phyloP scores from a whole-genome alignment of 2,329 filamentous ascomycete species.

The Xylaria sp. region DNA sequence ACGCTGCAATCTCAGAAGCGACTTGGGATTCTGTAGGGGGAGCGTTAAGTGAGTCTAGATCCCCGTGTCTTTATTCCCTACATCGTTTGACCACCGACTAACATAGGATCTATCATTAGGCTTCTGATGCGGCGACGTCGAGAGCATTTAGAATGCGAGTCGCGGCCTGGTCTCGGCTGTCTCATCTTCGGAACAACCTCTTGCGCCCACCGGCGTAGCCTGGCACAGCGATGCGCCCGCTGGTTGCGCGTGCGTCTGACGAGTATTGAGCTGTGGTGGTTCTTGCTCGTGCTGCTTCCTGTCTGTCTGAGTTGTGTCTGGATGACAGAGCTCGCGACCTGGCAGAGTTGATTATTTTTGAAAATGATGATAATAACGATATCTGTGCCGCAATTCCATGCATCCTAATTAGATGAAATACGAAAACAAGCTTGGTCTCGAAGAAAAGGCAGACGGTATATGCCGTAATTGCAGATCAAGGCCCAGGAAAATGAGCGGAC shows the following conservation, averaged over 20 bases:
- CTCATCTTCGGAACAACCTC: conserved; percentile 62
- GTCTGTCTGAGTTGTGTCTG: conserved; percentile 50
- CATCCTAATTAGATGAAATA: neutral
- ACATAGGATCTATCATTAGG: neutral
- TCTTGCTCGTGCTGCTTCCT: conserved; percentile 57
- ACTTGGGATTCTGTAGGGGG: conserved; percentile 69
- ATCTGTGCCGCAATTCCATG: neutral
- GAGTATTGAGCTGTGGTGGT: conserved; percentile 60
- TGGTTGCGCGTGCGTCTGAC: conserved; percentile 60
- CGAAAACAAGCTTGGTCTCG: neutral
- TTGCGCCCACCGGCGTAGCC: conserved; percentile 58
- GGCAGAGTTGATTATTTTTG: conserved; percentile 23
- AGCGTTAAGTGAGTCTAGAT: conserved; percentile 61
- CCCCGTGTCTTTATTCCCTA: neutral
- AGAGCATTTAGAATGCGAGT: conserved; percentile 71
- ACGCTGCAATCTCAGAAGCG: conserved; percentile 68
- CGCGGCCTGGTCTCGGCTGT: conserved; percentile 66
- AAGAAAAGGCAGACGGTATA: conserved; percentile 1
- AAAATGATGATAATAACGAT: neutral
- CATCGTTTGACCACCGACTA: neutral
- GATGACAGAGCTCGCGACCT: conserved; percentile 35
- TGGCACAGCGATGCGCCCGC: conserved; percentile 59
- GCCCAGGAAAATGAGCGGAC: neutral
- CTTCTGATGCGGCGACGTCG: conserved; percentile 69
- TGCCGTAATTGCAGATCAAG: conserved; percentile 1